These are phyloP conservation scores for Nicotiana tomentosiformis DNA, from an alignment of 257 asterid genomes.

Conservation along the genomic window DNA sequence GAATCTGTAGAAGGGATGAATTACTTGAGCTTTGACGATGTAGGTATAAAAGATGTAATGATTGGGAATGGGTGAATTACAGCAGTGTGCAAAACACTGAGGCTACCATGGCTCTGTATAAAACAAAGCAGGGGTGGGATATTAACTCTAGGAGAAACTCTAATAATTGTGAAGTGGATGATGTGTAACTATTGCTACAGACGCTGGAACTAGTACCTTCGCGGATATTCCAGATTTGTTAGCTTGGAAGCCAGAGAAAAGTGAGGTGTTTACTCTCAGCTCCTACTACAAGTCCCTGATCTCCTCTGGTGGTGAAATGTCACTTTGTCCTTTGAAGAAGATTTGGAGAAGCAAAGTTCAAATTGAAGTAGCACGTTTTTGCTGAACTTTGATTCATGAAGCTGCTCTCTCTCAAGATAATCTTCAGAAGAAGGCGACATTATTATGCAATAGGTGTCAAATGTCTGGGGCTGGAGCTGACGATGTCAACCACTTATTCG, in stretches of 20 bases:
- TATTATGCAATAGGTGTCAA: background rate
- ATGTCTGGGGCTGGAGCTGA: background rate
- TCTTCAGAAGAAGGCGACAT: background rate
- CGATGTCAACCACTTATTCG: background rate
- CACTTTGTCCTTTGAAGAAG: background rate
- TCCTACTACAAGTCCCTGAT: slow-evolving; percentile 1
- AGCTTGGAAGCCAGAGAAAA: background rate
- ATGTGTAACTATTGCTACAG: background rate
- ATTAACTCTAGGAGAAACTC: slow-evolving; percentile 4
- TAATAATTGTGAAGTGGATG: background rate
- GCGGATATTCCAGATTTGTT: background rate
- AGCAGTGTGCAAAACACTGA: background rate
- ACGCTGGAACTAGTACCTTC: background rate
- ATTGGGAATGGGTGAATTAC: background rate
- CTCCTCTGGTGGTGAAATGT: background rate
- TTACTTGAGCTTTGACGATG: background rate
- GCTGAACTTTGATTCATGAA: background rate
- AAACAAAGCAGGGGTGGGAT: background rate
- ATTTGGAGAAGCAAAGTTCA: slow-evolving; percentile 1
- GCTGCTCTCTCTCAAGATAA: background rate
- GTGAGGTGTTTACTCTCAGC: background rate
- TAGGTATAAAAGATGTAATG: background rate
- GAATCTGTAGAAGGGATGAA: background rate
- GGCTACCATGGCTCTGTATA: background rate
- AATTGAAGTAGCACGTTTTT: background rate